Evolutionary conservation across 75 land plant species (phyloP).

Genomic region (Cunninghamia lanceolata): DNA sequence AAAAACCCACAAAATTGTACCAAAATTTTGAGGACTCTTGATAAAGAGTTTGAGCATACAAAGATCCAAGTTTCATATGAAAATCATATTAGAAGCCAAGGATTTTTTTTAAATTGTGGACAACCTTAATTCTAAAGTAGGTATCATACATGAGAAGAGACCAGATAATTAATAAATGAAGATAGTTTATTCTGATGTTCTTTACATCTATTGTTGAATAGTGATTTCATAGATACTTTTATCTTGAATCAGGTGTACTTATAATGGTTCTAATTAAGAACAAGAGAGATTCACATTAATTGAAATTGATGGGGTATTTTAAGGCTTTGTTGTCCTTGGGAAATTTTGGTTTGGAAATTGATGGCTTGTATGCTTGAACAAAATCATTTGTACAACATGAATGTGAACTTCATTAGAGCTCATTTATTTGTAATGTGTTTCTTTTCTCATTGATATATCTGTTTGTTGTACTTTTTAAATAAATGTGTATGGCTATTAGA

Average conservation of each 20-base stretch:
- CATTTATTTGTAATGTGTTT: no score
- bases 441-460: no score
- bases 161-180: background rate
- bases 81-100: background rate
- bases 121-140: background rate
- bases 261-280: constrained; percentile 28
- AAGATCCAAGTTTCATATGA: background rate
- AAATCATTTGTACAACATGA: no score
- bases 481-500: no score
- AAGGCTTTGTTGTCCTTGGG: constrained; percentile 34
- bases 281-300: background rate
- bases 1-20: background rate
- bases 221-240: constrained; percentile 39
- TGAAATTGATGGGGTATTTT: constrained; percentile 34
- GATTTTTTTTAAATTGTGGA: background rate
- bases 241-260: constrained; percentile 30
- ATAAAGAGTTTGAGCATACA: background rate
- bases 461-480: no score
- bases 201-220: constrained; percentile 29
- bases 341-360: constrained; percentile 29
- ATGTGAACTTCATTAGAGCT: no score
- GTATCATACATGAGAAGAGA: background rate
- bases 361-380: no score
- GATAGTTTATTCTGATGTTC: background rate
- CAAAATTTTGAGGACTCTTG: background rate